Percentiles rank a stretch among this genome's conserved stretches.
Evolutionary conservation across 768 basidiomycete species (phyloP).

Genomic region (Thelephora aurantiotincta): DNA sequence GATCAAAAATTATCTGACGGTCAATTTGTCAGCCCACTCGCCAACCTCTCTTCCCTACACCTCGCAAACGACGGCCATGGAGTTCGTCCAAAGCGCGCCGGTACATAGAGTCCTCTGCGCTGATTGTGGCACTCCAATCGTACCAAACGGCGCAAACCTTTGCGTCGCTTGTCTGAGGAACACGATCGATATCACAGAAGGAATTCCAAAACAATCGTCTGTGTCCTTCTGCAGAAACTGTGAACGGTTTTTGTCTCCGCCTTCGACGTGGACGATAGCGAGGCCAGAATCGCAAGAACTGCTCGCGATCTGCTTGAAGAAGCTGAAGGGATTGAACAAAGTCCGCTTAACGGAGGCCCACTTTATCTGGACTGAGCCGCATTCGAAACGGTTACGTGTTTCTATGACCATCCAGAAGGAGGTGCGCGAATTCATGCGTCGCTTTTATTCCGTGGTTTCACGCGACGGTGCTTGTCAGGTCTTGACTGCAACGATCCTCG

Average conservation of each 20-base stretch:
- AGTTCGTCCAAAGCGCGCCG: constrained; percentile 61
- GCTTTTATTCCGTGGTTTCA: neutral
- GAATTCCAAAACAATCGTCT: constrained; percentile 91
- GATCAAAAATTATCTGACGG: too few relatives aligned
- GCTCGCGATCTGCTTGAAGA: constrained; percentile 86
- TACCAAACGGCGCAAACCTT: constrained; percentile 85
- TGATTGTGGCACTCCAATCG: constrained; percentile 84
- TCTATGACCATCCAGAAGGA: constrained; percentile 98
- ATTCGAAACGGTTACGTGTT: constrained; percentile 83
- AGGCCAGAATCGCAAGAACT: constrained; percentile 88
- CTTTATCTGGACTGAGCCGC: constrained; percentile 99
- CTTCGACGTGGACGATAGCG: constrained; percentile 72
- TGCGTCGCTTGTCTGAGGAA: constrained; percentile 84
- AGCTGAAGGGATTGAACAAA: constrained; percentile 86
- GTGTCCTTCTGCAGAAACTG: constrained; percentile 93
- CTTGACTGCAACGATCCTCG: constrained; percentile 86
- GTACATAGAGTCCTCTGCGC: constrained; percentile 80
- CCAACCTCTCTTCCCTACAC: neutral
- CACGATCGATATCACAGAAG: constrained; percentile 94
- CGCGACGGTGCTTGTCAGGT: constrained; percentile 32
- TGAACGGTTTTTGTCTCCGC: constrained; percentile 89
- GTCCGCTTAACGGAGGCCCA: constrained; percentile 96
- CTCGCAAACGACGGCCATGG: constrained; percentile 31
- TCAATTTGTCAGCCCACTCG: too few relatives aligned
- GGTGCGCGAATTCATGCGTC: constrained; percentile 27